Evolutionary conservation across 805 yeast genomes (phyloP), one percentile per base, ranked within the genome.

Genomic region (Pichia insulana): DNA sequence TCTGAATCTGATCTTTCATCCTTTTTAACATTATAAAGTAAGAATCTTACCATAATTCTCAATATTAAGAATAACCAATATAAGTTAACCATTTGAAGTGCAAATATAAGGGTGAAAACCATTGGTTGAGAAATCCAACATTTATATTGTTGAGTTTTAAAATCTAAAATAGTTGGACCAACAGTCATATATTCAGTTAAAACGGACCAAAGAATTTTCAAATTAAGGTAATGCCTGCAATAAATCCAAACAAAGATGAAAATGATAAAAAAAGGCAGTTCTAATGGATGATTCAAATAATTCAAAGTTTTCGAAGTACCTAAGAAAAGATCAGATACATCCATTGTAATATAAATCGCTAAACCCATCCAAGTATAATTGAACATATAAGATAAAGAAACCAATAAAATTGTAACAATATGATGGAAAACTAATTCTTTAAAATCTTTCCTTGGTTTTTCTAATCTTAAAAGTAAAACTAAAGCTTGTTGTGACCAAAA

Each of bases 401-500:
- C 88, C 52, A 92, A 74, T 4, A 87, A 76, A 60, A 92, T 78
- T 20, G 99, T 92, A 49, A 92, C 79, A 48, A 92, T 74, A 61
- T 92, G 99, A 63, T 92, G 99, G 62, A 86, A 79, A 32, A 90
- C 85, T 47, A 92, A 73, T 64, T 92, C 98, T 53, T 79, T 68
- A 65, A 80, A 89, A 62, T 92, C 99, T 63, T 88, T 89, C 63
- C 99, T 76, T 44, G 96, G 97, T 61, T 86, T 86, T 64, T 92
- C 99, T 47, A 92, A 71, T 62, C 83, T 95, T 49, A 92, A 70
- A 36, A 78, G 65, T 49, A 92, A 69, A 27, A 92, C 83, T 33
- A 84, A 78, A 1, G 94, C 80, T 65, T 92, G 98, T 67, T 92
- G 99, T 18, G 88, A 79, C 99, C 99, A 92, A 63, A 87, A 92